Evolutionary conservation across 2,329 filamentous ascomycete species (phyloP).

Genomic region (Amesomyces nigricolor): DNA sequence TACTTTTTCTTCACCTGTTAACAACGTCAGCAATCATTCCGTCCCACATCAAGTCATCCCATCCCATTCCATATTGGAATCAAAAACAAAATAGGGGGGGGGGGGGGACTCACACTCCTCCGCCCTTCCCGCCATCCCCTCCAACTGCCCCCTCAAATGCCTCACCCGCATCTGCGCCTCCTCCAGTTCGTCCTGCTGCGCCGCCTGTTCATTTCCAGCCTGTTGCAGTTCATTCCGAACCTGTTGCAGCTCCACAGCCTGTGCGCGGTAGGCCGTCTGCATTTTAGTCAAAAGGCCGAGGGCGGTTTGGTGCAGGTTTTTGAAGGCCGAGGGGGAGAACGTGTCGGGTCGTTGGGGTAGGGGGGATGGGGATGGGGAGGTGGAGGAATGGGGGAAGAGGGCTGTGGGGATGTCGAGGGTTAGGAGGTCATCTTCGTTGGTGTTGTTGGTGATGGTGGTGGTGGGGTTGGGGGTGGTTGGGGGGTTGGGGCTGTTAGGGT

Average conservation of each 20-base stretch:
- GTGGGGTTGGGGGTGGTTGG: constrained; percentile 17
- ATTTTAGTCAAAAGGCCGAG: constrained; percentile 49
- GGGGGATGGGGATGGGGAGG: no score
- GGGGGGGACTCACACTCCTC: constrained; percentile 44
- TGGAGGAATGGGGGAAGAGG: constrained; percentile 45
- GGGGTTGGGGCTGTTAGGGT: constrained; percentile 25
- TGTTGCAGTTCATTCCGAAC: no score
- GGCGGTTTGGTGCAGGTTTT: constrained; percentile 56
- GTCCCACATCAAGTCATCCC: no score
- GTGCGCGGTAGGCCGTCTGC: constrained; percentile 53
- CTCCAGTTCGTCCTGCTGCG: constrained; percentile 49
- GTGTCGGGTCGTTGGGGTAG: constrained; percentile 35
- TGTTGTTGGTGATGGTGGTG: constrained; percentile 21
- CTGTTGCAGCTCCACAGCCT: constrained; percentile 46
- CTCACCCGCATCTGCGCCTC: constrained; percentile 48
- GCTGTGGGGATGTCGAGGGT: constrained; percentile 50
- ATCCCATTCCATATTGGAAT: no score
- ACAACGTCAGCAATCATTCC: no score
- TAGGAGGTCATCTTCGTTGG: constrained; percentile 41
- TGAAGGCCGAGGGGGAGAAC: constrained; percentile 55
- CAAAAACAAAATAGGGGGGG: no score
- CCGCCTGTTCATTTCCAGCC: constrained; percentile 18
- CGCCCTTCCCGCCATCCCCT: constrained; percentile 51
- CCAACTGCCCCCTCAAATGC: constrained; percentile 54
- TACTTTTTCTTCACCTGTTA: constrained; percentile 26